Evolutionary conservation across 2,329 filamentous ascomycete species (phyloP), one percentile per base, ranked within the genome.

Genomic region (Penicillium frequentans): DNA sequence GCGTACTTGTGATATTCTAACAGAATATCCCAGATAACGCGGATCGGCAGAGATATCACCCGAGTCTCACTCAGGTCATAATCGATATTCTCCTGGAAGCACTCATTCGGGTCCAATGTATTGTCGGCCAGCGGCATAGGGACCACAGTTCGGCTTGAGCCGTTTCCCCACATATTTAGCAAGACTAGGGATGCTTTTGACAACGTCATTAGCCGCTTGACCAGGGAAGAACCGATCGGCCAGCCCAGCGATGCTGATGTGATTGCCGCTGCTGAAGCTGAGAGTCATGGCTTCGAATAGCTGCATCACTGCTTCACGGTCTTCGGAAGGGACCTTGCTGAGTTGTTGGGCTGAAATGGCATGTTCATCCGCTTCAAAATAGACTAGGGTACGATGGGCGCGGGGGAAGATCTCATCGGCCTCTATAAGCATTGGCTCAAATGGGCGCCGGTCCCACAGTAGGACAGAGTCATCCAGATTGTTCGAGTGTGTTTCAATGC

Each of bases 361-460:
- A 31, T 71, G 64, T 19, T 65, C 42, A 50, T 75, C 61, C 3
- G 71, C 60, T 56, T 72, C 71, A 48, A 76, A 73, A 59, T 73
- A 73, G 10, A 75, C 52, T 13, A 76, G 57, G 0, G 70, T 67
- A 7, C 70, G 68, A 7, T 75, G 63, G 6, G 62, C 58, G 4
- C 81, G 77, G 1, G 90, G 91, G 70, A 81, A 90, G 66, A 91
- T 88, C 62, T 96, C 92, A 1, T 81, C 67, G 0, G 73, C 51
- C 5, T 77, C 58, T 3, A 84, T 82, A 24, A 77, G 72, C 16
- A 96, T 77, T 0, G 91, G 89, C 66, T 96, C 90, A 66, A 85
- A 86, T 2, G 79, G 75, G 16, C 92, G 86, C 1, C 83, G 81
- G 71, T 96, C 91, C 85, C 87, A 93, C 26, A 79, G 66, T 3